phyloP scores from a whole-genome alignment of 176 grass and related monocot species.

The Bromus sterilis region DNA sequence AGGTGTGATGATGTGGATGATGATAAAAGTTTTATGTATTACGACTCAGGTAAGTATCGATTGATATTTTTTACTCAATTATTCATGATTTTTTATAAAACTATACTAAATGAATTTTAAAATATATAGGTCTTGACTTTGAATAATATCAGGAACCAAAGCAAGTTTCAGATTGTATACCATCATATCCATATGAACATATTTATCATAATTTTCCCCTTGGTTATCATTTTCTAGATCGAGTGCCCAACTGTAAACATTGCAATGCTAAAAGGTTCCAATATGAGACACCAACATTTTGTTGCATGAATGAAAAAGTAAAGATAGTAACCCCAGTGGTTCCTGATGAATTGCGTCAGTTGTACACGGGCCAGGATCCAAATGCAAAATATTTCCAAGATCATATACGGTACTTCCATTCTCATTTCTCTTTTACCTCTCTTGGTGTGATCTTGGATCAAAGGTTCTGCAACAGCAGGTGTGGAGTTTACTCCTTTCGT shows the following conservation, averaged over 20 bases:
- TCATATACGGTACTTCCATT: no score
- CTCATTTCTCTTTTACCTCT: no score
- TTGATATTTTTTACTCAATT: no score
- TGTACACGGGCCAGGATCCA: not conserved
- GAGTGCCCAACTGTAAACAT: not conserved
- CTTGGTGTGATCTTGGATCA: no score
- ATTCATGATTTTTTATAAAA: no score
- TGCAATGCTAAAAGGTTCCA: not conserved
- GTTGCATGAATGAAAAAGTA: conserved; percentile 18
- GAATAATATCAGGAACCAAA: not conserved
- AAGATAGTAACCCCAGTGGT: not conserved
- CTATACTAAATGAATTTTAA: no score
- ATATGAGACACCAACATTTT: conserved; percentile 7
- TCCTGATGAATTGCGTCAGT: not conserved
- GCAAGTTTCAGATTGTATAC: not conserved
- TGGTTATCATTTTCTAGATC: not conserved
- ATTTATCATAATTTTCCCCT: not conserved
- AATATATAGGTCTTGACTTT: no score
- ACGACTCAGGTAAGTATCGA: no score
- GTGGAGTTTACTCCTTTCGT: no score
- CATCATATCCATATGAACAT: not conserved
- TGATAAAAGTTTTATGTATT: not conserved
- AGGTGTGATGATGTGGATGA: no score
- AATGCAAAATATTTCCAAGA: no score
- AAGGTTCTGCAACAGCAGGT: no score